phyloP scores from a whole-genome alignment of 257 asterid genomes.

The Solanum arcanum region DNA sequence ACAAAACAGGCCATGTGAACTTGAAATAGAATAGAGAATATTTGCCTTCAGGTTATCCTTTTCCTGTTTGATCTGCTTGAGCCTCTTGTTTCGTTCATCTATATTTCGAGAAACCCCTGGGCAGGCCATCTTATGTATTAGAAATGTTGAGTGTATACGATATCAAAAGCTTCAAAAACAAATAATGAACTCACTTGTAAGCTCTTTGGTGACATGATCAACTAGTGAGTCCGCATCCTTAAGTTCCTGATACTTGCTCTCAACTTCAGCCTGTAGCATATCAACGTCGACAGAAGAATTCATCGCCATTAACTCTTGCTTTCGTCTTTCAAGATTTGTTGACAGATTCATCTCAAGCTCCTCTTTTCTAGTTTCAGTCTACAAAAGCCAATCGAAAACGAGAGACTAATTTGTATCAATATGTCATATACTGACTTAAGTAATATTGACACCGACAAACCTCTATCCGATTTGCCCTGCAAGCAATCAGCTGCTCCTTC shows the following conservation, averaged over 20 bases:
- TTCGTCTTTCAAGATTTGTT: conserved; percentile 86
- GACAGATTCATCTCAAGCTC: conserved; percentile 98
- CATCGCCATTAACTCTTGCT: conserved; percentile 84
- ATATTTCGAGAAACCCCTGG: conserved; percentile 60
- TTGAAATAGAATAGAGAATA: conserved; percentile 1
- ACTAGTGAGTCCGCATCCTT: conserved; percentile 46
- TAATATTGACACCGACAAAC: conserved; percentile 25
- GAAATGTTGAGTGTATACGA: not conserved
- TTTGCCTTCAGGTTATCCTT: conserved; percentile 68
- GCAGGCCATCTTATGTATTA: not conserved
- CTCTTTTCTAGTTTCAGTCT: conserved; percentile 86
- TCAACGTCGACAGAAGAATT: conserved; percentile 64
- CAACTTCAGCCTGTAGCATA: conserved; percentile 63
- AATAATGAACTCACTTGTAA: conserved; percentile 41
- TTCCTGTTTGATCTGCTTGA: conserved; percentile 61
- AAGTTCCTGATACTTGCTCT: conserved; percentile 70
- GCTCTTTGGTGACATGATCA: conserved; percentile 54
- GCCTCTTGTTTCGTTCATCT: conserved; percentile 39
- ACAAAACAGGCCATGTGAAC: conserved; percentile 2
- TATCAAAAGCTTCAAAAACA: conserved; percentile 1
- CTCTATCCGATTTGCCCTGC: conserved; percentile 85
- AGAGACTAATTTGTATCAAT: not conserved
- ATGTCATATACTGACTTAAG: not conserved
- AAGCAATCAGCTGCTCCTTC: conserved; percentile 63
- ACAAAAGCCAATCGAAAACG: conserved; percentile 1